Conservation (phyloP, 1,139 yeast genomes). For the Suhomyces wounanorum region DNA sequence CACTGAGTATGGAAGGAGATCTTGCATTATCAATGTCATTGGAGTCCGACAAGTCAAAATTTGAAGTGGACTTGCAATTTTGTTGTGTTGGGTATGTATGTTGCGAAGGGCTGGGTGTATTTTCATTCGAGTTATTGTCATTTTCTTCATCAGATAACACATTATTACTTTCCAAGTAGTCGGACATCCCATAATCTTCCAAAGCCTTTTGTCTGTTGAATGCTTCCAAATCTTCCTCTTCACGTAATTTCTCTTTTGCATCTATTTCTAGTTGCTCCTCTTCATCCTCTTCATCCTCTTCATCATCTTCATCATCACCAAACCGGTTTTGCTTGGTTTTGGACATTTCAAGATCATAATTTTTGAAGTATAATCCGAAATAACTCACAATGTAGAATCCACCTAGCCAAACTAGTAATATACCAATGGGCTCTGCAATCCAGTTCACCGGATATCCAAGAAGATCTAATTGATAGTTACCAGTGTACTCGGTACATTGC, state of each 20-base stretch:
- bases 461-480: slow-evolving; percentile 21
- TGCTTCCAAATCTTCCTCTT: neutral
- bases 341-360: slow-evolving; percentile 24
- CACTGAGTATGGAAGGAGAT: neutral
- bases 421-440: slow-evolving; percentile 25
- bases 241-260: neutral
- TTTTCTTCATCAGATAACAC: slow-evolving; percentile 1
- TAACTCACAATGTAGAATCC: slow-evolving; percentile 21
- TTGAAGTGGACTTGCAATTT: neutral
- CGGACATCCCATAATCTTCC: neutral
- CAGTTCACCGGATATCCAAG: slow-evolving; percentile 26
- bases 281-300: slow-evolving; percentile 15
- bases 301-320: slow-evolving; percentile 22
- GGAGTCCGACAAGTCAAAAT: neutral
- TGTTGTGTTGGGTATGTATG: neutral
- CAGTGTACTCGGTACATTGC: slow-evolving; percentile 22
- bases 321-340: slow-evolving; percentile 22
- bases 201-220: neutral
- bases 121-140: neutral
- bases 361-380: slow-evolving; percentile 19
- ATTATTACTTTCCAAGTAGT: neutral
- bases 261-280: neutral
- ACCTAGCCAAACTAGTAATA: slow-evolving; percentile 22
- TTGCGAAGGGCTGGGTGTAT: neutral
- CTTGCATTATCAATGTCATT: neutral